A percentile compares a stretch with the other conserved stretches of the same genome.
phyloP scores from a whole-genome alignment of 306 rosid genomes.

The Dicorynia guianensis region DNA sequence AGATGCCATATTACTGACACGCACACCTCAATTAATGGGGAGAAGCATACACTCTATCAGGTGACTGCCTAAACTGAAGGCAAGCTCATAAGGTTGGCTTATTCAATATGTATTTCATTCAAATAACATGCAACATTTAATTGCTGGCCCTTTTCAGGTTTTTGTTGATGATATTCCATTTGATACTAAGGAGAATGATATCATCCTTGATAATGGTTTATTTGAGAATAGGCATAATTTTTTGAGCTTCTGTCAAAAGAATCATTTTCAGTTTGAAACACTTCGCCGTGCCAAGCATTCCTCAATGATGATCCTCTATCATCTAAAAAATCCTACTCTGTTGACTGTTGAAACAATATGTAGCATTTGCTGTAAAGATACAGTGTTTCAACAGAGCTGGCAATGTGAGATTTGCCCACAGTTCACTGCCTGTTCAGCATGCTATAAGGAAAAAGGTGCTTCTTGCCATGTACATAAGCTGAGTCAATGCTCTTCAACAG shows the following conservation, averaged over 20 bases:
- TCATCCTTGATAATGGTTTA: conserved; percentile 45
- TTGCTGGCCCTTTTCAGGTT: conserved; percentile 47
- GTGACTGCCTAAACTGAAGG: conserved; percentile 42
- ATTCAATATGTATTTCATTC: conserved; percentile 5
- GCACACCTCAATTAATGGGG: conserved; percentile 51
- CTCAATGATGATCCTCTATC: conserved; percentile 60
- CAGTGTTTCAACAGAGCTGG: conserved; percentile 43
- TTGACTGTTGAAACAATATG: conserved; percentile 37
- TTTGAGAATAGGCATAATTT: conserved; percentile 50
- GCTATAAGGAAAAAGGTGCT: conserved; percentile 51
- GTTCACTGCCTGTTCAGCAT: conserved; percentile 50
- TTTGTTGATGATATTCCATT: conserved; percentile 41
- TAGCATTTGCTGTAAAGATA: conserved; percentile 46
- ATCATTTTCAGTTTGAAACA: conserved; percentile 63
- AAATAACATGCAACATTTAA: conserved; percentile 3
- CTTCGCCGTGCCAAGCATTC: conserved; percentile 75
- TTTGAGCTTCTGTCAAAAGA: conserved; percentile 57
- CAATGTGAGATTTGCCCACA: conserved; percentile 54
- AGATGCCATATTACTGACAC: conserved; percentile 49
- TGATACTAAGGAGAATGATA: conserved; percentile 59
- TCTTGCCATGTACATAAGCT: conserved; percentile 52
- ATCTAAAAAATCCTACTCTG: conserved; percentile 42
- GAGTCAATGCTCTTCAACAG: conserved; percentile 39
- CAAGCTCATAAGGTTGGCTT: conserved; percentile 3
- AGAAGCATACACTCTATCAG: conserved; percentile 52